A percentile compares a stretch with the other conserved stretches of the same genome.
These are phyloP conservation scores for Hemisphaericaspora lyxosophila DNA, from an alignment of 1,139 yeast genomes.

Conservation along the genomic window DNA sequence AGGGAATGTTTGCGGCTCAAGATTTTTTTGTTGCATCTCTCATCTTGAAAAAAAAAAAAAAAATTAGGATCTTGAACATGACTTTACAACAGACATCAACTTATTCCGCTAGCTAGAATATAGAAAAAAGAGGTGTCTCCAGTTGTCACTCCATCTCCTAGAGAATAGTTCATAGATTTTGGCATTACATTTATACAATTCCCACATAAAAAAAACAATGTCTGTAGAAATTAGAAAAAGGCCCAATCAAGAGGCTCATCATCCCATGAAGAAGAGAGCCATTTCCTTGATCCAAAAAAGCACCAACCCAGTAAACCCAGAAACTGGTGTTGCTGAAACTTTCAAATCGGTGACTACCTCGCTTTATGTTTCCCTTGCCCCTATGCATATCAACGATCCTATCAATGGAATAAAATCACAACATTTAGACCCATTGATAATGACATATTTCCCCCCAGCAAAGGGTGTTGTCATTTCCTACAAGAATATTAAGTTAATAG, in stretches of 20 bases:
- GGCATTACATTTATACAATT: too few relatives aligned
- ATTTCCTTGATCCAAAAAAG: conserved; percentile 23
- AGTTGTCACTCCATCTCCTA: neutral
- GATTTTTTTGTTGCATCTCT: neutral
- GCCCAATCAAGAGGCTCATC: conserved; percentile 6
- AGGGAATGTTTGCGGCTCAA: conserved; percentile 2
- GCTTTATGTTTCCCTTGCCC: conserved; percentile 84
- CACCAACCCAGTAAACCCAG: conserved; percentile 33
- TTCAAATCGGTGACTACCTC: conserved; percentile 64
- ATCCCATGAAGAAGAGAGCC: conserved; percentile 20
- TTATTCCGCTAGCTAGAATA: too few relatives aligned
- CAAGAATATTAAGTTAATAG: conserved; percentile 50
- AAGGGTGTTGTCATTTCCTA: conserved; percentile 85
- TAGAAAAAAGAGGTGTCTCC: neutral
- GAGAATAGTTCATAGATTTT: neutral
- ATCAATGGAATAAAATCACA: conserved; percentile 77
- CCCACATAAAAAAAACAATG: conserved; percentile 13
- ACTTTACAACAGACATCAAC: neutral
- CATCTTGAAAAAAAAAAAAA: conserved; percentile 1
- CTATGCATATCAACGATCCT: conserved; percentile 67
- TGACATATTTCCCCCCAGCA: conserved; percentile 73
- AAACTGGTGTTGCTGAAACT: conserved; percentile 54
- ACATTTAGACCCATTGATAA: conserved; percentile 84
- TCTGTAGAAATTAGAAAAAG: conserved; percentile 16
- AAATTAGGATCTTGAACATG: neutral